Base-by-base conservation (phyloP, 2,329 filamentous ascomycete genomes). In the Torrubiella hemipterigena region DNA sequence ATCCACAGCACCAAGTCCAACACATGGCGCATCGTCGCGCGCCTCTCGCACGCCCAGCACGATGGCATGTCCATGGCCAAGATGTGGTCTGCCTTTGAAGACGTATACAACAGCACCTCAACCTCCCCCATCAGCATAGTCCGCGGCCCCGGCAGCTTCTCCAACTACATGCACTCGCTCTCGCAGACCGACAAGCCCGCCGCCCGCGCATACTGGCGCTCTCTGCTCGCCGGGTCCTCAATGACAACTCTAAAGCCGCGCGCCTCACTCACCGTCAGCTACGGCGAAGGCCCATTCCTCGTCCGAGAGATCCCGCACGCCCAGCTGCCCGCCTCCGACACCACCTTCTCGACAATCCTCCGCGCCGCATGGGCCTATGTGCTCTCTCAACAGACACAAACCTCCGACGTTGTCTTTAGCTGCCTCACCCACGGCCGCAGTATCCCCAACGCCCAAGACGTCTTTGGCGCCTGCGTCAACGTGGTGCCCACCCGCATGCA, bases 61-160 rank as follows among this genome's bases (percentile, higher is more conserved):
- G 30, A 32, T 13, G 30, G 30, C 12, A 18, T 26, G 16, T 26
- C 21, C 15, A 13, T 32, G 17, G 15, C 20, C 11, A 24, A 26
- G 15, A 26, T 32, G 30, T 32, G 30, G 30, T 17, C 18, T 19
- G 30, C 30, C 13, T 32, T 32, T 10, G 30, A 32, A 27, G 19
- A 22, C n/a, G 23, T 30, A 20, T 30, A 30, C 19, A 21, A 11
- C 7, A 20, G 17, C 15, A 15, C 19, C 16, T 20, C 23, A 9
- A 14, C 6, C 13, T 14, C 13, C 19, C n/a, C 23, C 15, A 14
- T 9, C 8, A 22, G 15, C 3, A 19, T 26, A 12, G 21, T 6
- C 10, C 22, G 14, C 13, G 21, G 21, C 17, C 14, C 22, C 5
- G 30, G 25, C n/a, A 17, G 23, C 22, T 32, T 32, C 15, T 24